A percentile compares a stretch with the other conserved stretches of the same genome.
Conservation (phyloP, 2,329 filamentous ascomycete genomes). For the Aspergillus sp. region DNA sequence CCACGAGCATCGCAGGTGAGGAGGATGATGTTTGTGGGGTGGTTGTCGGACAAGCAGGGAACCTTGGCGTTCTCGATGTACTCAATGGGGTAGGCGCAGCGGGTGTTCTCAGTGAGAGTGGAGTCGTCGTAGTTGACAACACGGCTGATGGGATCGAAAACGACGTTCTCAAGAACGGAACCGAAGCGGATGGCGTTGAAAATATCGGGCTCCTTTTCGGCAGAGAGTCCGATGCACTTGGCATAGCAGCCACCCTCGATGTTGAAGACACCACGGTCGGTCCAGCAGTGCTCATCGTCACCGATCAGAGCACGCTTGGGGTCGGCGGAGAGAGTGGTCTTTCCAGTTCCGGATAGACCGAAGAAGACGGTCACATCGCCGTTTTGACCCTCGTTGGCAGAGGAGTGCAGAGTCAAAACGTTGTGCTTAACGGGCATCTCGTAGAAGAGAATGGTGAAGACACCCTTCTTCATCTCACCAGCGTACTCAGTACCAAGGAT, state of each 20-base stretch:
- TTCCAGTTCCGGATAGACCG: conserved; percentile 95
- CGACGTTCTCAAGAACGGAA: conserved; percentile 96
- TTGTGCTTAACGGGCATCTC: conserved; percentile 99
- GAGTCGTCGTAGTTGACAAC: conserved; percentile 92
- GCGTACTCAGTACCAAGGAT: conserved; percentile 99
- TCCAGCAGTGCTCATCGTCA: conserved; percentile 99
- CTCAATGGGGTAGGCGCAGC: conserved; percentile 97
- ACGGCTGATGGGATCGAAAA: conserved; percentile 88
- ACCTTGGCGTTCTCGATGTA: conserved; percentile 99
- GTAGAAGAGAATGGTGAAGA: conserved; percentile 99
- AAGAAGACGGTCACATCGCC: conserved; percentile 99
- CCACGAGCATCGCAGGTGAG: conserved; percentile 97
- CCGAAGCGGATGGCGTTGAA: conserved; percentile 94
- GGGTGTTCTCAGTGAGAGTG: conserved; percentile 96
- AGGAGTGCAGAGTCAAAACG: conserved; percentile 96
- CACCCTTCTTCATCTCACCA: conserved; percentile 95
- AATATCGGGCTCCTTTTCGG: conserved; percentile 99
- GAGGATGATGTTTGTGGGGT: conserved; percentile 96
- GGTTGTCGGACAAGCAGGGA: conserved; percentile 80
- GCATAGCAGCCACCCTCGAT: conserved; percentile 99
- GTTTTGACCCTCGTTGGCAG: conserved; percentile 90
- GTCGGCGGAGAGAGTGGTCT: conserved; percentile 97
- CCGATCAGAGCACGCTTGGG: conserved; percentile 95
- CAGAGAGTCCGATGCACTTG: conserved; percentile 96
- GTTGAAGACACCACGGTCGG: conserved; percentile 95